Percentiles rank a stretch among this genome's conserved stretches.
phyloP scores from a whole-genome alignment of 208 protist genomes.

The Histomonas meleagridis region DNA sequence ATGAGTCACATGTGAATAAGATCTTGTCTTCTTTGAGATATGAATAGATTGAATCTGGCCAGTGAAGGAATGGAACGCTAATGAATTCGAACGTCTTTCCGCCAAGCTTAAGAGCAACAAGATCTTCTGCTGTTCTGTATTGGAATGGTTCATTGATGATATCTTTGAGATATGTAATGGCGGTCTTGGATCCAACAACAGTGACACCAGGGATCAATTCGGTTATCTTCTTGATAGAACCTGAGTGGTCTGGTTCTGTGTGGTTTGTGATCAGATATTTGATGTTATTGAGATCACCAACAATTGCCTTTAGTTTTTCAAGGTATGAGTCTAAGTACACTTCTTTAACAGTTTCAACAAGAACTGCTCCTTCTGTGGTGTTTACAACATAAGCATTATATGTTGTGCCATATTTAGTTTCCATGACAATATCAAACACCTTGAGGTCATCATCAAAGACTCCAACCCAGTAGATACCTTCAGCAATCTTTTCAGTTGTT shows the following conservation, averaged over 20 bases:
- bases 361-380: background rate
- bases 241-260: too few species aligned
- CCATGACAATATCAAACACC: constrained; percentile 10
- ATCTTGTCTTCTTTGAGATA: background rate
- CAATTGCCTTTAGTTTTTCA: background rate
- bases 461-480: background rate
- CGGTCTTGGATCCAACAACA: background rate
- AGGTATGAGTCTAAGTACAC: background rate
- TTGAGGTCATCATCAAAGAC: background rate
- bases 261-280: constrained; percentile 28
- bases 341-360: constrained; percentile 24
- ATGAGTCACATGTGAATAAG: constrained; percentile 30
- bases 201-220: background rate
- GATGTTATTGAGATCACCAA: background rate
- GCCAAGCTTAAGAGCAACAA: background rate
- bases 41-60: constrained; percentile 34
- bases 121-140: background rate
- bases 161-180: background rate
- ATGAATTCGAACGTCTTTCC: constrained; percentile 19
- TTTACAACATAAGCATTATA: constrained; percentile 22
- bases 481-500: background rate
- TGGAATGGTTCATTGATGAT: background rate
- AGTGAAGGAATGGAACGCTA: constrained; percentile 1
- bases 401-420: constrained; percentile 25
- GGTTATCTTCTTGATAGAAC: background rate